Conservation (phyloP, 2,329 filamentous ascomycete species). For the Botryosphaeria dothidea region DNA sequence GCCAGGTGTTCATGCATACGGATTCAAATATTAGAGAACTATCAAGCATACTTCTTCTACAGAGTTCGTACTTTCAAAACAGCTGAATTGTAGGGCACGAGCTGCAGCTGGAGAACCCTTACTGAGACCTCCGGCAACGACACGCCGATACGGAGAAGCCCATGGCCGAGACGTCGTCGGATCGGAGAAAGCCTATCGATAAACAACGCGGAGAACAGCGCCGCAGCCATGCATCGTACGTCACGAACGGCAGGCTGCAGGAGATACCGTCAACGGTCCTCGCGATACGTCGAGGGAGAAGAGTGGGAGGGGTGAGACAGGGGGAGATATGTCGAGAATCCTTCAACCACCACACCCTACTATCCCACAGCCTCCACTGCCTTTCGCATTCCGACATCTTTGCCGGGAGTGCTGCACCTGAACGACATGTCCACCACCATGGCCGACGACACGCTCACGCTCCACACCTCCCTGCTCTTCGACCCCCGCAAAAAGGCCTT, state of each 20-base stretch:
- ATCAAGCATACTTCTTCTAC: too few species aligned
- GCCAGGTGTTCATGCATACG: too few species aligned
- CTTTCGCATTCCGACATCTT: too few species aligned
- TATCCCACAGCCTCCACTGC: neutral
- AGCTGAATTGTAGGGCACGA: too few species aligned
- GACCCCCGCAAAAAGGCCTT: conserved; percentile 48
- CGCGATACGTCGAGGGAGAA: neutral
- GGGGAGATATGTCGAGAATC: neutral
- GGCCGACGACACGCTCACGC: neutral
- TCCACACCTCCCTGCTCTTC: conserved; percentile 53
- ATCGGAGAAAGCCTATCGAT: neutral
- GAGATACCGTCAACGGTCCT: neutral
- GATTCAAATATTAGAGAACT: too few species aligned
- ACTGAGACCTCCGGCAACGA: neutral
- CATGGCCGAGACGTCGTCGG: neutral
- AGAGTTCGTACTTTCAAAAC: too few species aligned
- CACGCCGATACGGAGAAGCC: neutral
- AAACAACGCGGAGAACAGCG: neutral
- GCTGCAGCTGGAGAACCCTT: too few species aligned
- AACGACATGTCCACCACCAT: neutral
- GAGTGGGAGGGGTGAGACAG: neutral
- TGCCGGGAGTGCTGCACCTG: too few species aligned
- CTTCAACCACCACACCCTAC: neutral
- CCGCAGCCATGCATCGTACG: neutral
- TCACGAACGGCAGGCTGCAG: neutral